phyloP scores from a whole-genome alignment of 805 yeast genomes.

The Kazachstania psychrophila region DNA sequence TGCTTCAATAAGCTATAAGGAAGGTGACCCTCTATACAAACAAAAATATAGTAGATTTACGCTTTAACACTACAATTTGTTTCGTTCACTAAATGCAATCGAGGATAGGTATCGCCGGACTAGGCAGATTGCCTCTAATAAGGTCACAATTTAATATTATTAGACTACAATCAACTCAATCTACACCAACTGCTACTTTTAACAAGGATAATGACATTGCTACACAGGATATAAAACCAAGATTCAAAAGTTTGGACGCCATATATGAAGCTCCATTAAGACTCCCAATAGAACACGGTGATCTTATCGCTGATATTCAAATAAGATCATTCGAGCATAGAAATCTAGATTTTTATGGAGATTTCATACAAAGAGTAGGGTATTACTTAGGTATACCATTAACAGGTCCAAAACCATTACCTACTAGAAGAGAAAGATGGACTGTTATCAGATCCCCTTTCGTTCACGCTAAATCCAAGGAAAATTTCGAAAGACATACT shows the following conservation, averaged over 20 bases:
- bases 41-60: no score
- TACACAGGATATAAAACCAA: constrained; percentile 34
- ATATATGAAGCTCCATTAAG: constrained; percentile 73
- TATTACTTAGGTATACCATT: constrained; percentile 84
- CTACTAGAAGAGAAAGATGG: constrained; percentile 75
- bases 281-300: constrained; percentile 57
- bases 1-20: no score
- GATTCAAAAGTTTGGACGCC: constrained; percentile 80
- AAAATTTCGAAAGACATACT: constrained; percentile 85
- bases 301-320: constrained; percentile 67
- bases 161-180: not conserved
- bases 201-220: not conserved
- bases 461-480: constrained; percentile 88
- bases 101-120: no score
- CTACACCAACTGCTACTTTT: not conserved
- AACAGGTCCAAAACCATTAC: constrained; percentile 58
- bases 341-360: constrained; percentile 65
- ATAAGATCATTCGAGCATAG: constrained; percentile 64
- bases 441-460: constrained; percentile 91
- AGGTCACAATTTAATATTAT: no score
- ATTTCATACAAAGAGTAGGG: constrained; percentile 84
- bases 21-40: no score
- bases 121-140: no score
- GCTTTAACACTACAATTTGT: no score
- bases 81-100: no score